These are phyloP conservation scores for Coemansia reversa DNA, from an alignment of 192 early-diverging fungal genomes.

Conservation along the genomic window DNA sequence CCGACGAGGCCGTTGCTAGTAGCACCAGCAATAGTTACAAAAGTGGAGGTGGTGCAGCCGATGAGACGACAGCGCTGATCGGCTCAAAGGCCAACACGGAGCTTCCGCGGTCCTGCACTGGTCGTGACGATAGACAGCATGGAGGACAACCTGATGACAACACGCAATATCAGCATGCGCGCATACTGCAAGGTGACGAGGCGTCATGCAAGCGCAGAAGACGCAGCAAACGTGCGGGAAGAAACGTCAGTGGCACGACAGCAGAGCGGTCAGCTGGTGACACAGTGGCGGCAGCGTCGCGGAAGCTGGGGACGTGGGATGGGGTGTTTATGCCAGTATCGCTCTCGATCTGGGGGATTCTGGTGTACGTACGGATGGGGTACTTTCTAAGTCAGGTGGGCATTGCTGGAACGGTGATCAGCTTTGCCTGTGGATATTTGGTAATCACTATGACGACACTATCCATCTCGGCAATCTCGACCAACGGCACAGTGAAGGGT, in stretches of 20 bases:
- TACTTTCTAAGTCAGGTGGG: constrained; percentile 66
- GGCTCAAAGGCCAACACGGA: not conserved
- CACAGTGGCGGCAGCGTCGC: constrained; percentile 2
- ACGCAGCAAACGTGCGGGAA: constrained; percentile 9
- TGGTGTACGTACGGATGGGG: constrained; percentile 69
- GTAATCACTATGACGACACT: constrained; percentile 67
- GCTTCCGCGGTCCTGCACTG: not conserved
- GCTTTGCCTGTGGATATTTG: constrained; percentile 61
- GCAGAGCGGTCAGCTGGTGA: constrained; percentile 1
- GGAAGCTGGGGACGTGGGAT: constrained; percentile 66
- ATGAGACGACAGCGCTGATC: constrained; percentile 21
- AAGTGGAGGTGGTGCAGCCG: not conserved
- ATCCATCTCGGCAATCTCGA: constrained; percentile 67
- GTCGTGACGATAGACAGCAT: not conserved
- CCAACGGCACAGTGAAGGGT: constrained; percentile 66
- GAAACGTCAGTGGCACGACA: constrained; percentile 1
- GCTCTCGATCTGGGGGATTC: constrained; percentile 70
- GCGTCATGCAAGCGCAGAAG: too few species aligned
- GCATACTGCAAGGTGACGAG: constrained; percentile 1
- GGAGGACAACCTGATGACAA: too few species aligned
- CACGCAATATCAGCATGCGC: constrained; percentile 8
- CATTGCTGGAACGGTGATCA: constrained; percentile 59
- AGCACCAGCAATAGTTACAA: constrained; percentile 6
- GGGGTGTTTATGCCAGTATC: constrained; percentile 71
- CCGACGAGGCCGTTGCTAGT: constrained; percentile 16